Conservation (phyloP, 2,329 filamentous ascomycete species). For the Botryotinia calthae region DNA sequence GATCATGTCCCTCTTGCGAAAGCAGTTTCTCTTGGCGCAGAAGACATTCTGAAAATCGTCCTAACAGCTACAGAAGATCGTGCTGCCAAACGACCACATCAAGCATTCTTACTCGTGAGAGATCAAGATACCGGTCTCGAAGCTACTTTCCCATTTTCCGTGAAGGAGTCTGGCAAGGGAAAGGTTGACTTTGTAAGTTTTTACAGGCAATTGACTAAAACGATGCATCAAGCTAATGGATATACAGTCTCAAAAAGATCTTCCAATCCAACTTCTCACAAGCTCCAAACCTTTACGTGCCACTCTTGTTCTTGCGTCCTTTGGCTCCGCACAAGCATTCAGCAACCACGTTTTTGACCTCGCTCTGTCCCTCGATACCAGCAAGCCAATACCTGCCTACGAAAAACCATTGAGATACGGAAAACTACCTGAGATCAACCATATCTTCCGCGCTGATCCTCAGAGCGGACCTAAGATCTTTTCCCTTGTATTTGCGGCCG, state of each 20-base stretch:
- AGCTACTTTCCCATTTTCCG: conserved; percentile 76
- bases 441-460: conserved; percentile 81
- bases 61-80: conserved; percentile 78
- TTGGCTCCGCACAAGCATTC: conserved; percentile 69
- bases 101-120: conserved; percentile 83
- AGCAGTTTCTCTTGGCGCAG: conserved; percentile 60
- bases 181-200: conserved; percentile 75
- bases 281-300: conserved; percentile 68
- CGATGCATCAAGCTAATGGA: conserved; percentile 27
- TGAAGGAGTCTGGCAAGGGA: conserved; percentile 87
- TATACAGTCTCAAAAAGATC: conserved; percentile 76
- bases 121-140: conserved; percentile 76
- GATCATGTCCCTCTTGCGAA: conserved; percentile 49
- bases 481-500: conserved; percentile 72
- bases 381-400: conserved; percentile 56
- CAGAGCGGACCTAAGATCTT: conserved; percentile 78
- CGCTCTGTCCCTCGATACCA: conserved; percentile 61
- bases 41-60: conserved; percentile 76
- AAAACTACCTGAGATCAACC: conserved; percentile 80
- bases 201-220: background rate
- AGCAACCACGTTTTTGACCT: conserved; percentile 72
- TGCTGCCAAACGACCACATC: conserved; percentile 81
- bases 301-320: conserved; percentile 82
- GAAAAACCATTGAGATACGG: conserved; percentile 77
- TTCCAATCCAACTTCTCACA: conserved; percentile 77